phyloP scores from a whole-genome alignment of 2,329 filamentous ascomycete species.

The Exserohilum rostratum region DNA sequence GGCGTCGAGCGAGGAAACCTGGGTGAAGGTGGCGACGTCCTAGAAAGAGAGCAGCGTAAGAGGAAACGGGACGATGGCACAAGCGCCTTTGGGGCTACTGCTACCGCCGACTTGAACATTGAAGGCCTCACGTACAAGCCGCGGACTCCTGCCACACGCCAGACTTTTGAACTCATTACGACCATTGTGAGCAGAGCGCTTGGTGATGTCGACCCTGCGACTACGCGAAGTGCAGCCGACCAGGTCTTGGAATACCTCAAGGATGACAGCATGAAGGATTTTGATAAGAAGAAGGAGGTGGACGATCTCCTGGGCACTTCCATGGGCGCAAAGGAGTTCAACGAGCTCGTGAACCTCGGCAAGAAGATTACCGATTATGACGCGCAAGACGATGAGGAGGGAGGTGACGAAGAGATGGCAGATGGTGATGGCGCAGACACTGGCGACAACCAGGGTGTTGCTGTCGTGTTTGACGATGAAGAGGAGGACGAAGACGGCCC shows the following conservation, averaged over 20 bases:
- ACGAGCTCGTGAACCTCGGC: constrained; percentile 91
- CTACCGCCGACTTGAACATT: constrained; percentile 80
- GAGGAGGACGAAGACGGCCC: constrained; percentile 78
- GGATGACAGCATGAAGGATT: constrained; percentile 93
- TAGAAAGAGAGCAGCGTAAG: constrained; percentile 85
- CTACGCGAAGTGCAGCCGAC: constrained; percentile 92
- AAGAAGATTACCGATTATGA: constrained; percentile 99
- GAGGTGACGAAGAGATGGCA: constrained; percentile 69
- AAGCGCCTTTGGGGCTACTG: constrained; percentile 71
- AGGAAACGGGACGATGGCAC: constrained; percentile 74
- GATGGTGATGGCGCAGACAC: constrained; percentile 68
- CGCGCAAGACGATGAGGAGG: constrained; percentile 90
- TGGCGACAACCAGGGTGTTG: constrained; percentile 93
- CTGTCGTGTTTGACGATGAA: constrained; percentile 93
- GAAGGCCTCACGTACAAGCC: constrained; percentile 93
- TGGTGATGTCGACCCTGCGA: constrained; percentile 90
- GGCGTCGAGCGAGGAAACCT: constrained; percentile 77
- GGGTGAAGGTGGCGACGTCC: constrained; percentile 80
- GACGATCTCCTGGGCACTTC: constrained; percentile 89
- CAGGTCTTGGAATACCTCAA: constrained; percentile 90
- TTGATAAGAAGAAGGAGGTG: constrained; percentile 97
- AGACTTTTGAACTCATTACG: constrained; percentile 92
- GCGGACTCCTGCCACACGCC: constrained; percentile 86
- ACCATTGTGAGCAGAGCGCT: constrained; percentile 87
- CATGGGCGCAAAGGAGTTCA: constrained; percentile 89